phyloP scores from a whole-genome alignment of 306 rosid genomes.

The Trichosanthes truncata region DNA sequence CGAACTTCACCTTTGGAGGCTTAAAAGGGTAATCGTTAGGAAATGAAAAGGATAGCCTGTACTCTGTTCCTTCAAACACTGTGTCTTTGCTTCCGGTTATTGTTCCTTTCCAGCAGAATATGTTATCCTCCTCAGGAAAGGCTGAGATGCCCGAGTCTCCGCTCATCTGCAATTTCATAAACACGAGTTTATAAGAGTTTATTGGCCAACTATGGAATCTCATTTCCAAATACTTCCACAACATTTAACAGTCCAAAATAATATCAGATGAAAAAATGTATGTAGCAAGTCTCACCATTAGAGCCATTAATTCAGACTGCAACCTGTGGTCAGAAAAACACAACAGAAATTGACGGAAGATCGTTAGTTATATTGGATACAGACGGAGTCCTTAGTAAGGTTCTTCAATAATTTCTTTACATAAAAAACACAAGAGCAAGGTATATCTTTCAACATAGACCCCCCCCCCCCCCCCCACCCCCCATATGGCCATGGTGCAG shows the following conservation, averaged over 20 bases:
- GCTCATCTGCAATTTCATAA: slow-evolving; percentile 50
- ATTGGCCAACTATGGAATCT: neutral
- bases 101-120: slow-evolving; percentile 93
- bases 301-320: slow-evolving; percentile 92
- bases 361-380: neutral
- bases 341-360: neutral
- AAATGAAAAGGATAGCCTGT: slow-evolving; percentile 64
- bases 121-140: slow-evolving; percentile 93
- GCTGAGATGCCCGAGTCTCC: slow-evolving; percentile 90
- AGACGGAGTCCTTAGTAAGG: neutral
- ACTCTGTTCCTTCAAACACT: slow-evolving; percentile 82
- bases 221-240: neutral
- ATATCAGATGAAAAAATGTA: neutral
- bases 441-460: neutral
- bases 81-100: slow-evolving; percentile 89
- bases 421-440: neutral
- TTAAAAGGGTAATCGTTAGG: slow-evolving; percentile 92
- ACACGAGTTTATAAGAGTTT: neutral
- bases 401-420: neutral
- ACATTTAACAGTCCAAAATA: neutral
- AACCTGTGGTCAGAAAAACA: slow-evolving; percentile 36
- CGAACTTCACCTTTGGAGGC: slow-evolving; percentile 91
- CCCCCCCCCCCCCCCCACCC: too few species aligned
- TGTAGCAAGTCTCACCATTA: slow-evolving; percentile 55
- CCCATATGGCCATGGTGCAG: too few species aligned